Percentiles rank a stretch among this genome's conserved stretches.
phyloP scores from a whole-genome alignment of 306 rosid species.

The Inga oerstediana region DNA sequence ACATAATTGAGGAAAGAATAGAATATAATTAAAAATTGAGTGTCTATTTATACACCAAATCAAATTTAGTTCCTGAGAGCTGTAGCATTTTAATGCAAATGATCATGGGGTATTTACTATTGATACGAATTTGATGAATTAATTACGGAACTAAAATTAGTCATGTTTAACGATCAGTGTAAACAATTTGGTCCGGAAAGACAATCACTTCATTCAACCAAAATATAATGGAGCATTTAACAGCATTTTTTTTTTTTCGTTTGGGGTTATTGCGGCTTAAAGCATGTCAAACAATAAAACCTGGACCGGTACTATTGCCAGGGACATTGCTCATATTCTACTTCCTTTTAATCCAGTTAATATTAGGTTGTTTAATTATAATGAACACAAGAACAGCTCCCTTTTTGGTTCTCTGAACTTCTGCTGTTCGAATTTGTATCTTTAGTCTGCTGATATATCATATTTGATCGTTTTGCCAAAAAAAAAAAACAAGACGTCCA shows the following conservation, averaged over 20 bases:
- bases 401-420: no score
- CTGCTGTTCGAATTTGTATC: no score
- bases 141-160: neutral
- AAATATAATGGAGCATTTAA: neutral
- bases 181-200: neutral
- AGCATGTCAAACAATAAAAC: neutral
- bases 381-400: no score
- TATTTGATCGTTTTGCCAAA: no score
- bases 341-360: no score
- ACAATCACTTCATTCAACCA: neutral
- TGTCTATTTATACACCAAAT: neutral
- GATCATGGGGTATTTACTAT: neutral
- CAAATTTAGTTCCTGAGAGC: neutral
- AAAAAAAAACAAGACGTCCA: neutral
- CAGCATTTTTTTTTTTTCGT: neutral
- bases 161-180: neutral
- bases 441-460: no score
- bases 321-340: no score
- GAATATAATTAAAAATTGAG: neutral
- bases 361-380: no score
- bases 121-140: neutral
- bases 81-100: neutral
- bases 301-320: no score
- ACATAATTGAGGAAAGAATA: neutral
- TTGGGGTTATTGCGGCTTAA: neutral